Base-by-base conservation (phyloP, 768 basidiomycete species). In the Candolleomyces eurysporus region DNA sequence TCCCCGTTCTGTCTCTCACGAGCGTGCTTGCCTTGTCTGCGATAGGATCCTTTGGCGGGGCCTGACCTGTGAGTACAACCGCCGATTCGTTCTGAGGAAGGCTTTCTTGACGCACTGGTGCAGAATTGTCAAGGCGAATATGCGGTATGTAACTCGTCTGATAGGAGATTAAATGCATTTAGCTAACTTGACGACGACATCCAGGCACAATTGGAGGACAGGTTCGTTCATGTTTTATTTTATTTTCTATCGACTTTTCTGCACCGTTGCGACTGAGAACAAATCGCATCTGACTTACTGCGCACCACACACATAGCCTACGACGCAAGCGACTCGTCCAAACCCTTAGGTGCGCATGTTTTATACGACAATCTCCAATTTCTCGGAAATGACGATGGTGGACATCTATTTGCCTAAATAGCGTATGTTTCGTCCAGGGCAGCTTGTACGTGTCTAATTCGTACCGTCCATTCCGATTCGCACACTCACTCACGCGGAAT, bases 161-260 rank as follows among this genome's bases (percentile, higher is more conserved):
- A 54, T 57, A 48, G 60, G 32, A 36, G 30, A 48, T 57, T 10
- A 19, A 52, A 43, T 31, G 49, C 36, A 30, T 42, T 21, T 45
- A 32, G n/a, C 8, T 17, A 30, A 36, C 48, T 58, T 42, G 4
- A 26, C 22, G 8, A 2, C n/a, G n/a, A 4, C 4, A 32, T 30
- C n/a, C 55, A 79, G 78, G 26, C 76, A 78, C 61, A 82, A 83
- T 60, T 83, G 82, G 81, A 72, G 81, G 59, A 81, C 78, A 45
- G 79, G 79, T 80, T 56, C 32, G 71, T 56, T 40, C 42, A 2
- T 13, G 13, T 60, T 52, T 50, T 10, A 26, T 52, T 62, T 80
- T n/a, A n/a, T 72, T 69, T 63, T 77, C 22, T 69, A 82, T 57
- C 76, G 79, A 57, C 70, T 66, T 17, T 32, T 39, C 26, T 26